phyloP scores from a whole-genome alignment of 2,329 filamentous ascomycete species.

The Beauveria brongniartii region DNA sequence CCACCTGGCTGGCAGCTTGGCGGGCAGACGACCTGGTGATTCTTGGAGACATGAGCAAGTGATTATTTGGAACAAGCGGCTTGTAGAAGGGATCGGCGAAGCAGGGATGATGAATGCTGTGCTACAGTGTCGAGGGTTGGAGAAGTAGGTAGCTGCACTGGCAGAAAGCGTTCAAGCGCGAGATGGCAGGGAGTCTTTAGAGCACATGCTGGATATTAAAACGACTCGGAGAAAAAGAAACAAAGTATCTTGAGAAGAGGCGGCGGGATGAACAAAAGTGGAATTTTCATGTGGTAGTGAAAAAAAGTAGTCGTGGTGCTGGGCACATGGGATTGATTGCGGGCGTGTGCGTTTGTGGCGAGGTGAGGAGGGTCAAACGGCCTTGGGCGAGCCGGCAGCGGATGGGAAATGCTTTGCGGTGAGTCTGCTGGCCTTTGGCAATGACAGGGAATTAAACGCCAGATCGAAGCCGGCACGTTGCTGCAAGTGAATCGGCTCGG shows the following conservation, averaged over 20 bases:
- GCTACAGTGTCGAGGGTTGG: background rate
- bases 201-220: background rate
- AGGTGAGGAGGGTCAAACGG: background rate
- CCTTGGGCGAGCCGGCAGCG: background rate
- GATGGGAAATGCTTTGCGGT: background rate
- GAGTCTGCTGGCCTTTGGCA: background rate
- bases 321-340: background rate
- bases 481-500: background rate
- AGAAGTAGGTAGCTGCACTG: background rate
- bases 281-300: background rate
- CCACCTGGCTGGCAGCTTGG: constrained; percentile 63
- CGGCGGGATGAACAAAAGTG: background rate
- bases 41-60: constrained; percentile 87
- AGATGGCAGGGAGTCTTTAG: constrained; percentile 1
- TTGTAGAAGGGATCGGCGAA: constrained; percentile 6
- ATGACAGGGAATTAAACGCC: background rate
- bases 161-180: constrained; percentile 11
- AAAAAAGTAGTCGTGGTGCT: constrained; percentile 11
- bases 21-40: constrained; percentile 91
- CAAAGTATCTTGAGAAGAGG: no score
- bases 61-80: constrained; percentile 14
- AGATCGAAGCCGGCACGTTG: background rate
- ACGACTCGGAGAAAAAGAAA: background rate
- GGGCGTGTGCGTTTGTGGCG: background rate
- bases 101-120: background rate